Evolutionary conservation across 495 filamentous ascomycete genomes (phyloP).

Genomic region (Bacidia gigantensis): DNA sequence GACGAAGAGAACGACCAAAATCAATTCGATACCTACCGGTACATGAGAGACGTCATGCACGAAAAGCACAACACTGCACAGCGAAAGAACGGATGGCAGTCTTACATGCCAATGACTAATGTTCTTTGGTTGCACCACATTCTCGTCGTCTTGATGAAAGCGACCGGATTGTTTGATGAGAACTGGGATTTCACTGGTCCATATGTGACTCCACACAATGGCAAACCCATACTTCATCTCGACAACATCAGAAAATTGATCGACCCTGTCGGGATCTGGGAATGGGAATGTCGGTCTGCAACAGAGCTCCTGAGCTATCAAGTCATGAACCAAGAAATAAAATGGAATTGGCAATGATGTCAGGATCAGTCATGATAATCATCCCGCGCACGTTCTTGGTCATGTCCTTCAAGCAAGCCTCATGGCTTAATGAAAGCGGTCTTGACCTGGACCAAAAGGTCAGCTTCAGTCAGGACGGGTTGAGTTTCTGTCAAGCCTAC

Average conservation of each 20-base stretch:
- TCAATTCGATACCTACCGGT: constrained; percentile 16
- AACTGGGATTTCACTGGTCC: background rate
- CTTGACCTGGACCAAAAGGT: background rate
- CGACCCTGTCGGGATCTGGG: background rate
- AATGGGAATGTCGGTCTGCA: background rate
- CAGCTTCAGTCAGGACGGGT: background rate
- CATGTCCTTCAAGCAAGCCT: background rate
- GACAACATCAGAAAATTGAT: background rate
- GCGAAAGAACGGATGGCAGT: constrained; percentile 30
- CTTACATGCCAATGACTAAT: constrained; percentile 36
- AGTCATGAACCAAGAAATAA: background rate
- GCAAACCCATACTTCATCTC: background rate
- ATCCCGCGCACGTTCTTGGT: background rate
- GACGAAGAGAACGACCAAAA: background rate
- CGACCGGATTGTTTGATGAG: background rate
- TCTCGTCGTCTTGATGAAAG: constrained; percentile 30
- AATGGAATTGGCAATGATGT: background rate
- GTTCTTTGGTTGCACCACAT: constrained; percentile 39
- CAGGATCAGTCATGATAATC: background rate
- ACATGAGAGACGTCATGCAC: constrained; percentile 25
- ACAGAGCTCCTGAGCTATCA: background rate
- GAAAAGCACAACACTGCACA: constrained; percentile 27
- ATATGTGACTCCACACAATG: background rate
- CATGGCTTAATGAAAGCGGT: background rate
- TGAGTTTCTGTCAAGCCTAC: background rate